Base-by-base conservation (phyloP, 768 basidiomycete genomes). In the Boletellus emodensis region DNA sequence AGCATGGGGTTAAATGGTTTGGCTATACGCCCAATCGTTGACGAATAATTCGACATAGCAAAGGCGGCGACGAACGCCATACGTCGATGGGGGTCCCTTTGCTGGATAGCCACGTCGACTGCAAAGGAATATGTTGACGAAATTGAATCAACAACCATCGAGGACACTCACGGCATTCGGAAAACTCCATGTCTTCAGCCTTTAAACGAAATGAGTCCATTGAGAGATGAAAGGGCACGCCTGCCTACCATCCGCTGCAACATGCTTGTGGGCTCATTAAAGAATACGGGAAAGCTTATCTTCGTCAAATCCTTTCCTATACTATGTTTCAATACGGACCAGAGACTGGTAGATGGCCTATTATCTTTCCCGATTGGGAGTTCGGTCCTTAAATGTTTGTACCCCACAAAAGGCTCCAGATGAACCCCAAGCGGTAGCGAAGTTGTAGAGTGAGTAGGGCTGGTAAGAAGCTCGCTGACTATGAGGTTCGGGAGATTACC, bases 151-250 rank as follows among this genome's bases (percentile, higher is more conserved):
- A 44, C 37, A 40, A 57, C 33, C 11, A 26, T 11, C 15, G 32
- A 26, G 47, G 36, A 44, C 40, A 49, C 89, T 74, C 60, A 90
- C 88, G 71, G 61, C 92, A 95, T 58, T 93, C 91, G 1, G 90
- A 85, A 69, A 94, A 96, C 67, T 96, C 94, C 91, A 95, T 95
- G 69, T 98, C 94, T 71, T 98, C 94, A 11, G 94, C 89, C 79
- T 76, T 38, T 17, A 55, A 46, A 39, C 6, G 3, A 17, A 43
- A 22, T 54, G 37, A 59, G 28, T 20, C 36, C 28, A 12, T 44
- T 20, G 11, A 40, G 35, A 33, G 28, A 34, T 9, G 8, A 6
- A 45, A 44, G 50, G 6, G 11, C 17, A 32, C 13, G 6, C 6
- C 3, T 7, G 69, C 75, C 44, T 57, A 83, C 87, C 90, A 97